Percentiles rank a stretch among this genome's conserved stretches.
phyloP scores from a whole-genome alignment of 1,284 basidiomycete genomes.

The Erythrobasidium hasegawianum region DNA sequence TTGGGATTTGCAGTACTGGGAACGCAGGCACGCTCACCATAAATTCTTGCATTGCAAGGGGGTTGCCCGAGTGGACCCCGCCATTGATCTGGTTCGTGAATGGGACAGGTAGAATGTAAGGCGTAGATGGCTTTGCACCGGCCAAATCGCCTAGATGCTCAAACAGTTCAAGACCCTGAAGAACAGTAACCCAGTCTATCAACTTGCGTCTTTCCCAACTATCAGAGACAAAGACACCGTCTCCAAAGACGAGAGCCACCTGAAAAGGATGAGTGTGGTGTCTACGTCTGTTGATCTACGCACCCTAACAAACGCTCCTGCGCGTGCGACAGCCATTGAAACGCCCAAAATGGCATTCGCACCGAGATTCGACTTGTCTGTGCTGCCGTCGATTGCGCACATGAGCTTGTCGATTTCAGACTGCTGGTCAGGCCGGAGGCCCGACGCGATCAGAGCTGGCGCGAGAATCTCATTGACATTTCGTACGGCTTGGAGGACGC shows the following conservation, averaged over 20 bases:
- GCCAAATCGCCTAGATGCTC: constrained; percentile 88
- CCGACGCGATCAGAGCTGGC: constrained; percentile 79
- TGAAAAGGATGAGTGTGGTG: not conserved
- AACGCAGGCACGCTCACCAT: not conserved
- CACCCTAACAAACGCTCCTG: constrained; percentile 80
- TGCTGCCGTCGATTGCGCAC: constrained; percentile 93
- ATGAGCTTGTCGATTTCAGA: constrained; percentile 96
- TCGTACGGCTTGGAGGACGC: constrained; percentile 85
- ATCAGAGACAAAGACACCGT: too few relatives aligned
- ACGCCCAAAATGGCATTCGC: constrained; percentile 99
- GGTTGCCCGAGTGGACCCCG: constrained; percentile 98
- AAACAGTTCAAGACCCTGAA: constrained; percentile 96
- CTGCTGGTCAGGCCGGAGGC: constrained; percentile 80
- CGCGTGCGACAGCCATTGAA: constrained; percentile 90
- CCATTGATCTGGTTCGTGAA: constrained; percentile 99
- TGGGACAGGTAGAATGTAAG: constrained; percentile 83
- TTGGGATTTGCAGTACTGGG: not conserved
- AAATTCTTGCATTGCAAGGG: constrained; percentile 81
- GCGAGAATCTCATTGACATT: constrained; percentile 93
- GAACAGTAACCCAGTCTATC: too few relatives aligned
- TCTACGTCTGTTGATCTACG: too few relatives aligned
- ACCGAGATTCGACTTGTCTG: constrained; percentile 98
- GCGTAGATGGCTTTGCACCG: constrained; percentile 76
- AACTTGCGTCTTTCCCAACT: too few relatives aligned
- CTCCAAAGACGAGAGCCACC: too few relatives aligned